Conservation (phyloP, 352 stramenopile species). For the Phytophthora sp. region DNA sequence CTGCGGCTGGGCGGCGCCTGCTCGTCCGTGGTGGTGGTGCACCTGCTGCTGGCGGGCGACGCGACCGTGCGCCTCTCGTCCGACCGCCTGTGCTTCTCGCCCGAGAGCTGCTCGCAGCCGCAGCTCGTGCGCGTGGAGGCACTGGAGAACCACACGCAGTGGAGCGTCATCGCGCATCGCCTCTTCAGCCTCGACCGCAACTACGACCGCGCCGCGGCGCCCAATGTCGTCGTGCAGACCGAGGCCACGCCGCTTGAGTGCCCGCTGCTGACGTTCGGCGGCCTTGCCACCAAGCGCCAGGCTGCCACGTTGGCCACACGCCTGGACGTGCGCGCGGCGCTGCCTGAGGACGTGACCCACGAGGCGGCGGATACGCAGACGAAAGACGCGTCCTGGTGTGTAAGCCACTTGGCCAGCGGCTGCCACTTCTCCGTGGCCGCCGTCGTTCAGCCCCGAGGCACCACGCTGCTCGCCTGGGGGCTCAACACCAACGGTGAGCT, state of each 20-base stretch:
- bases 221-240: conserved; percentile 57
- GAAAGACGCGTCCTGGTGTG: conserved; percentile 38
- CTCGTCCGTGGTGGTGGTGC: conserved; percentile 69
- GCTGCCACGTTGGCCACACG: conserved; percentile 27
- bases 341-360: conserved; percentile 7
- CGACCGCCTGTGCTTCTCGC: conserved; percentile 77
- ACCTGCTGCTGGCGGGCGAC: conserved; percentile 63
- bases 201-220: conserved; percentile 58
- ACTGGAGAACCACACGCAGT: conserved; percentile 48
- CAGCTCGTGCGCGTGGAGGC: conserved; percentile 73
- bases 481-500: conserved; percentile 66
- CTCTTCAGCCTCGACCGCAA: conserved; percentile 72
- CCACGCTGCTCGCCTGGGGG: conserved; percentile 57
- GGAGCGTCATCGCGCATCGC: conserved; percentile 61
- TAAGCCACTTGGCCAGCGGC: conserved; percentile 63
- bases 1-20: conserved; percentile 63
- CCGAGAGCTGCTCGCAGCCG: conserved; percentile 54
- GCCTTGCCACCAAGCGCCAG: conserved; percentile 48
- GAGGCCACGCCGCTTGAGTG: conserved; percentile 38
- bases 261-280: conserved; percentile 56
- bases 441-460: conserved; percentile 42
- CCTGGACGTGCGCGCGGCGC: conserved; percentile 42
- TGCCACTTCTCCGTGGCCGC: conserved; percentile 68
- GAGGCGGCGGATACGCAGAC: conserved; percentile 1
- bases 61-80: conserved; percentile 56